These are phyloP conservation scores for Geotrichum phurueaensis DNA, from an alignment of 1,139 yeast genomes.

Conservation along the genomic window DNA sequence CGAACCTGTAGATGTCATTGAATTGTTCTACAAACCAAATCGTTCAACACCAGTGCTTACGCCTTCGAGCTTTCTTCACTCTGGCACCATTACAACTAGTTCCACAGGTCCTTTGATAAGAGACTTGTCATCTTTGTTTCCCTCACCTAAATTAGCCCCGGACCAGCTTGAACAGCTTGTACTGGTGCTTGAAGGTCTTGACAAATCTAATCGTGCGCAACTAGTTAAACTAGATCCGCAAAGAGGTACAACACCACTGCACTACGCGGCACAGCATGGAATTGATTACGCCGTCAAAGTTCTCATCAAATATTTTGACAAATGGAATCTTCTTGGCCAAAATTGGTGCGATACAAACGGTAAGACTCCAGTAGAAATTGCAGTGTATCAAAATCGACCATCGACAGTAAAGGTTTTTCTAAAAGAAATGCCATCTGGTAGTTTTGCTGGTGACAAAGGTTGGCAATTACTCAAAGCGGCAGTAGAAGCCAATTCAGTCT, in stretches of 20 bases:
- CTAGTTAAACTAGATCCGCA: background rate
- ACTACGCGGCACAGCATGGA: slow-evolving; percentile 87
- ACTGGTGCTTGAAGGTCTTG: background rate
- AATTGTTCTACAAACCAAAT: background rate
- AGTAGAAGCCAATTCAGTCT: slow-evolving; percentile 58
- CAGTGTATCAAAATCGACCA: slow-evolving; percentile 80
- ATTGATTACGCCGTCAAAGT: slow-evolving; percentile 55
- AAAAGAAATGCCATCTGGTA: slow-evolving; percentile 38
- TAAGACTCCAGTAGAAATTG: slow-evolving; percentile 74
- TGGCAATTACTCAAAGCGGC: slow-evolving; percentile 54
- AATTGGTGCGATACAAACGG: slow-evolving; percentile 83
- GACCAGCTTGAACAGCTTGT: background rate
- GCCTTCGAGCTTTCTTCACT: background rate
- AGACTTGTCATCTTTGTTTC: background rate
- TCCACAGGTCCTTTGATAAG: background rate
- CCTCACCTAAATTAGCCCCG: background rate
- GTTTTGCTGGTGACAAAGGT: slow-evolving; percentile 39
- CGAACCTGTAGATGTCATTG: background rate
- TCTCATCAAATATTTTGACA: slow-evolving; percentile 47
- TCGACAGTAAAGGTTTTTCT: slow-evolving; percentile 61
- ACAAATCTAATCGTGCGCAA: background rate
- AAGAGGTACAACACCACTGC: slow-evolving; percentile 57
- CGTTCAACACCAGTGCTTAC: background rate
- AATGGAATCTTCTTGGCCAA: slow-evolving; percentile 45
- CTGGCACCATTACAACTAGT: background rate